Evolutionary conservation across 2,329 filamentous ascomycete genomes (phyloP).

Genomic region (Gnomoniopsis smithogilvyi): DNA sequence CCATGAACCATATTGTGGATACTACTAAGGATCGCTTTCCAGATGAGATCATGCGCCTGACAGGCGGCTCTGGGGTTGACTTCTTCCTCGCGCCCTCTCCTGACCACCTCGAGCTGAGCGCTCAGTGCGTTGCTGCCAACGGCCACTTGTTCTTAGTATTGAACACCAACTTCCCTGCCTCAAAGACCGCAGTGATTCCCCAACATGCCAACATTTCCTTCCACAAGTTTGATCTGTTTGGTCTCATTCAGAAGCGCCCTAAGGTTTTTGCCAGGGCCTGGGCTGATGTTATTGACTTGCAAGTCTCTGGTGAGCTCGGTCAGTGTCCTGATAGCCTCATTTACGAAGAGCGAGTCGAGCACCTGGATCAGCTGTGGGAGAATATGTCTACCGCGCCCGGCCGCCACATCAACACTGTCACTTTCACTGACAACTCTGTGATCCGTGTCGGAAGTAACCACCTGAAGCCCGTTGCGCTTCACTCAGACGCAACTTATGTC

Average conservation of each 20-base stretch:
- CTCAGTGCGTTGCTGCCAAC: constrained; percentile 29
- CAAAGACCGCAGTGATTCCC: background rate
- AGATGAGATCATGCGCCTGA: constrained; percentile 28
- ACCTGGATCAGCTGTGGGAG: constrained; percentile 13
- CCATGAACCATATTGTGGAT: constrained; percentile 34
- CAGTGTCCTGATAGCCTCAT: constrained; percentile 5
- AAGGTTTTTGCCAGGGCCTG: constrained; percentile 9
- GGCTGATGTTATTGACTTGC: constrained; percentile 3
- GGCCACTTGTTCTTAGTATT: constrained; percentile 13
- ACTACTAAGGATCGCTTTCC: constrained; percentile 8
- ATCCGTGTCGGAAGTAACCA: constrained; percentile 8
- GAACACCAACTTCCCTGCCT: background rate
- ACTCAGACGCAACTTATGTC: constrained; percentile 45
- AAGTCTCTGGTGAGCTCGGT: background rate
- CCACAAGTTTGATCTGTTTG: constrained; percentile 23
- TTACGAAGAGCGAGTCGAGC: constrained; percentile 10
- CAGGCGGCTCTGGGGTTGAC: constrained; percentile 34
- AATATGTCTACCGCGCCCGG: constrained; percentile 8
- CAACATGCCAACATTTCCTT: constrained; percentile 19
- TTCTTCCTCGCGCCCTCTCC: constrained; percentile 45
- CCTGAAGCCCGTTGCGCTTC: constrained; percentile 22
- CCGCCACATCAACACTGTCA: constrained; percentile 8
- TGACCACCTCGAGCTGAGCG: constrained; percentile 28
- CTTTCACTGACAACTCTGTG: constrained; percentile 5
- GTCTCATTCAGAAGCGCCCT: constrained; percentile 7